These are phyloP conservation scores for Lenzites betulinus DNA, from an alignment of 768 basidiomycete genomes.

Conservation along the genomic window DNA sequence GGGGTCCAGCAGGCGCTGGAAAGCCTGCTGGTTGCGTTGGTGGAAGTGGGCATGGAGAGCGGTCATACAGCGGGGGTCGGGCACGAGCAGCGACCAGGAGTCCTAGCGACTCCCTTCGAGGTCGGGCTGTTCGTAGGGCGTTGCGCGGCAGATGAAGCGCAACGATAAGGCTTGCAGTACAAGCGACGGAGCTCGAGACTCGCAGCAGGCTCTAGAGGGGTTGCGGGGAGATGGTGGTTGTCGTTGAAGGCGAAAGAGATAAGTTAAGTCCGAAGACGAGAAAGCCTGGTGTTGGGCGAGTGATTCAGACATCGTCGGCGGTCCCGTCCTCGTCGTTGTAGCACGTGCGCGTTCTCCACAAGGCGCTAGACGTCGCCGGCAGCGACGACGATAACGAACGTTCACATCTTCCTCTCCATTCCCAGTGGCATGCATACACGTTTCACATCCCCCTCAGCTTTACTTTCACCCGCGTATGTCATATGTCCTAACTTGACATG, in stretches of 20 bases:
- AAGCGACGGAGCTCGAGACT: constrained; percentile 1
- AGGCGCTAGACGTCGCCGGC: not conserved
- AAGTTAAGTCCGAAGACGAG: constrained; percentile 16
- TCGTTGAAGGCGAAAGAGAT: constrained; percentile 15
- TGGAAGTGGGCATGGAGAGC: constrained; percentile 77
- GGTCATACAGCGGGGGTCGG: constrained; percentile 53
- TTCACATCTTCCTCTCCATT: constrained; percentile 10
- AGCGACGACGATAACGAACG: constrained; percentile 14
- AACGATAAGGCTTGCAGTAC: constrained; percentile 13
- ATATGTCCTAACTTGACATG: not conserved
- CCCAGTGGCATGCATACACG: constrained; percentile 2
- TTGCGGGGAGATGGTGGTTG: constrained; percentile 5
- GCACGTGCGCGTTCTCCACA: constrained; percentile 20
- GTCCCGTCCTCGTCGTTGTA: constrained; percentile 7
- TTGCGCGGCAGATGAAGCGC: constrained; percentile 12
- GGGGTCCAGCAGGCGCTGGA: constrained; percentile 71
- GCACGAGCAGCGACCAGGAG: constrained; percentile 27
- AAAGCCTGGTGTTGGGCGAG: no score
- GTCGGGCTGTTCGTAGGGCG: constrained; percentile 20
- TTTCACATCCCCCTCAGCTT: not conserved
- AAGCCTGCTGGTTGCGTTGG: constrained; percentile 72
- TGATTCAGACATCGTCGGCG: constrained; percentile 8
- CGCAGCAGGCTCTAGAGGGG: not conserved
- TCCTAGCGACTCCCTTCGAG: constrained; percentile 25
- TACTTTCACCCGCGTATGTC: not conserved